Base-by-base conservation (phyloP, 176 grass and related monocot species). In the Rhipidocladum racemiflorum region DNA sequence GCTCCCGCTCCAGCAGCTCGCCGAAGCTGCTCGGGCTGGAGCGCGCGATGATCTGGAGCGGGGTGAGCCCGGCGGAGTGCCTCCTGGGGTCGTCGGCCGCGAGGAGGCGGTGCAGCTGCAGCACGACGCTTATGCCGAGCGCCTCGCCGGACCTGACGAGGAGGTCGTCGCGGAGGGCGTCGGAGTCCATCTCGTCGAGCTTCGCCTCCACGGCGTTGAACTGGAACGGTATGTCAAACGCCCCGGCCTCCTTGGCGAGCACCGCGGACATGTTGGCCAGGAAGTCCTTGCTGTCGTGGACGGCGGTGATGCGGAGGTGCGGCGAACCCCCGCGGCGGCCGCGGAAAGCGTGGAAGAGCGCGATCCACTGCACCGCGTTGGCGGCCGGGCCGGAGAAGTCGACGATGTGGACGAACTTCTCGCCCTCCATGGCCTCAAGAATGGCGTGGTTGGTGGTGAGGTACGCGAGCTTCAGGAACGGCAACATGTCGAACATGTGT, bases 391-490 rank as follows among this genome's bases (percentile, higher is more conserved):
- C 88, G 48, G 88, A 90, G 50, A 94, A 77, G 76, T 94, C 92
- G 70, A 94, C 68, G 55, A 94, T 57, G 80, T 94, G 92, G 21
- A 94, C 88, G 80, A 75, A 85, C 66, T 39, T 14, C 89, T 94
- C 92, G 0, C 83, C 84, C 29, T 94, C 89, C 86, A 94, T 87
- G 9, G 92, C 86, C 72, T 94, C 92, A 11, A 94, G 64, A 24
- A 94, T 82, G 44, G 92, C 86, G 43, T 85, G 92, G 92, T 94
- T 94, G 14, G 92, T 86, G 7, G 89, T 89, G 15, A 94, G 87
- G 86, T 87, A 90, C 48, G 92, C 89, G 7, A 94, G 87, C 83
- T 94, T 94, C 65, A 89, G 12, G 77, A 91, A 94, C 49, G 92
- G 92, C 8, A 86, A 76, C 51, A 61, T 48, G 85, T 81, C 65